Base-by-base conservation (phyloP, 768 basidiomycete species). In the Tulasnella sp. region DNA sequence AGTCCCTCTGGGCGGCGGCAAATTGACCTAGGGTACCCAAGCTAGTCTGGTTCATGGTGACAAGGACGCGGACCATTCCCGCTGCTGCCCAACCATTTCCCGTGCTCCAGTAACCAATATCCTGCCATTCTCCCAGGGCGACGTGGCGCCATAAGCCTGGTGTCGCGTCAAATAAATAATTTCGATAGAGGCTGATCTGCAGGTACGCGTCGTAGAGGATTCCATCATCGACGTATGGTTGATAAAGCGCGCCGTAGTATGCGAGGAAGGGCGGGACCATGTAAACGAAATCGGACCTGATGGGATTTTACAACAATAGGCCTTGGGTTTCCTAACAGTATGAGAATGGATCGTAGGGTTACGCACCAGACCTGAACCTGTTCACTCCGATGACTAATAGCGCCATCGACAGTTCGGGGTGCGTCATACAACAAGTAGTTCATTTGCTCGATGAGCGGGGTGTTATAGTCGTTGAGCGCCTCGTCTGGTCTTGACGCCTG, bases 11-110 rank as follows among this genome's bases (percentile, higher is more conserved):
- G 67, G 88, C 72, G 4, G 57, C 48, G 12, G 49, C 30, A 34
- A 59, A 59, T 25, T 49, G 46, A 22, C 45, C 45, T 22, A 49
- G 46, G 25, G 48, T 29, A 25, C 57, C 57, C 8, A 59, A 22
- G 10, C 45, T 59, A 4, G 57, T 59, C 43, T 59, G 57, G 34
- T 78, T 73, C 59, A 91, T 83, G 1, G 87, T 91, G 1, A 79
- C 82, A 0, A 86, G 73, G 2, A 92, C 91, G 4, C 91, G 82
- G 9, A 88, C 73, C 78, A 91, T 91, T 0, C 92, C 91, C 17
- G 82, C 85, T 0, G 88, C 87, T 0, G 86, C 92, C 92, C 92
- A 94, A 2, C 74, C 91, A 59, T 92, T 92, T 0, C 90, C 90
- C 3, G 89, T 89, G 1, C 85, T 79, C 88, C 87, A 92, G 65